phyloP scores from a whole-genome alignment of 2,329 filamentous ascomycete species.

The Clonostachys sp. region DNA sequence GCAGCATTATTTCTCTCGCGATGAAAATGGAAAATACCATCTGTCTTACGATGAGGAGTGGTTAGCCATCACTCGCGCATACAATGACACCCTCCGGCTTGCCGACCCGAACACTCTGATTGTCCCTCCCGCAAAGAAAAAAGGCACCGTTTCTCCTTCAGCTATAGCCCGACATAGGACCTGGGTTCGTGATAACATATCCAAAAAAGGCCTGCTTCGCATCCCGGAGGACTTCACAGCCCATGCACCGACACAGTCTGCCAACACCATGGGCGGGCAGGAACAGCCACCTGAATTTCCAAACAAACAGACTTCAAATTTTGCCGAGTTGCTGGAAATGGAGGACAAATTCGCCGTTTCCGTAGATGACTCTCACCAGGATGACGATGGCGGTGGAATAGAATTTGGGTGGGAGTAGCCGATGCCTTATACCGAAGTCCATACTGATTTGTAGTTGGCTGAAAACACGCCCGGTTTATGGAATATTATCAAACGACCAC shows the following conservation, averaged over 20 bases:
- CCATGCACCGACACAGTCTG: background rate
- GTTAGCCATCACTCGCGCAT: constrained; percentile 86
- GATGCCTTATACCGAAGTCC: too few relatives aligned
- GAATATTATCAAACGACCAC: too few relatives aligned
- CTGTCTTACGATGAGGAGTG: constrained; percentile 89
- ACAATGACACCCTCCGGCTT: constrained; percentile 60
- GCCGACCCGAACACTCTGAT: constrained; percentile 52
- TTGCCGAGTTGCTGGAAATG: background rate
- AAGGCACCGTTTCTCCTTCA: constrained; percentile 48
- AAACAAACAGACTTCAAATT: background rate
- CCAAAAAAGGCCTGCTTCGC: constrained; percentile 52
- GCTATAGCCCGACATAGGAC: constrained; percentile 64
- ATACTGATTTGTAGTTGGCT: too few relatives aligned
- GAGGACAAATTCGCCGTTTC: background rate
- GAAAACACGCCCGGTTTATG: too few relatives aligned
- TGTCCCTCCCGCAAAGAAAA: constrained; percentile 62
- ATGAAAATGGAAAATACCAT: constrained; percentile 37
- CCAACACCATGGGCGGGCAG: background rate
- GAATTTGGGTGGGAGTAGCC: background rate
- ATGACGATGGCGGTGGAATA: background rate
- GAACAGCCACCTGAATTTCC: background rate
- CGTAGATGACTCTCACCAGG: background rate
- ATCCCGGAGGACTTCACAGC: constrained; percentile 73
- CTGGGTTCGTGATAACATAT: constrained; percentile 81
- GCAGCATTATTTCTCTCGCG: constrained; percentile 8